A percentile compares a stretch with the other conserved stretches of the same genome.
Conservation (phyloP, 2,329 filamentous ascomycete species). For the Emergomyces orientalis region DNA sequence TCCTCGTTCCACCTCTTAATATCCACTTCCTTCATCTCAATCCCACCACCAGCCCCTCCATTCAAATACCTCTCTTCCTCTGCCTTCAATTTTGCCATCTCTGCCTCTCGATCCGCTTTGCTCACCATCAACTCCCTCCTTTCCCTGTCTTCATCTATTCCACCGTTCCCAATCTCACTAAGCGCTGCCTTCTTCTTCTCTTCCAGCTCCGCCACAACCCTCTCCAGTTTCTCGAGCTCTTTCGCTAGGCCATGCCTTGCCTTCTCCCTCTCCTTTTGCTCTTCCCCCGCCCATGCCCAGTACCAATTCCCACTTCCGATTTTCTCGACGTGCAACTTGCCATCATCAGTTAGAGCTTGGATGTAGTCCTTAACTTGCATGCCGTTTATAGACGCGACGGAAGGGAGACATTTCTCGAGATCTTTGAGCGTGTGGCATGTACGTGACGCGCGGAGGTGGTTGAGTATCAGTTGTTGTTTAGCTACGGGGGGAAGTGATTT, state of each 20-base stretch:
- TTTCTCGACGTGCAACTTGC: conserved; percentile 55
- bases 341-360: conserved; percentile 52
- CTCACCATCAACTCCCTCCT: conserved; percentile 9
- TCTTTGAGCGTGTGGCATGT: conserved; percentile 59
- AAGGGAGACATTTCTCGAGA: conserved; percentile 54
- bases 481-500: conserved; percentile 49
- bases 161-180: conserved; percentile 14
- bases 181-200: conserved; percentile 15
- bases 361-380: conserved; percentile 62
- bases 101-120: conserved; percentile 9
- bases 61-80: conserved; percentile 24
- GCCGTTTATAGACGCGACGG: conserved; percentile 53
- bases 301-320: conserved; percentile 66
- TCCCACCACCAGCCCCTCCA: conserved; percentile 9
- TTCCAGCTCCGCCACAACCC: conserved; percentile 16
- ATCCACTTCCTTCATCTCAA: conserved; percentile 30
- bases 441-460: conserved; percentile 51
- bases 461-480: conserved; percentile 50
- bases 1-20: conserved; percentile 24
- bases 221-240: conserved; percentile 24
- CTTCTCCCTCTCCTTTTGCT: conserved; percentile 30
- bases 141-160: conserved; percentile 15
- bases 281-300: conserved; percentile 56
- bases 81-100: conserved; percentile 7
- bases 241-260: conserved; percentile 27